Base-by-base conservation (phyloP, 2,329 filamentous ascomycete species). In the Amauroascus niger region DNA sequence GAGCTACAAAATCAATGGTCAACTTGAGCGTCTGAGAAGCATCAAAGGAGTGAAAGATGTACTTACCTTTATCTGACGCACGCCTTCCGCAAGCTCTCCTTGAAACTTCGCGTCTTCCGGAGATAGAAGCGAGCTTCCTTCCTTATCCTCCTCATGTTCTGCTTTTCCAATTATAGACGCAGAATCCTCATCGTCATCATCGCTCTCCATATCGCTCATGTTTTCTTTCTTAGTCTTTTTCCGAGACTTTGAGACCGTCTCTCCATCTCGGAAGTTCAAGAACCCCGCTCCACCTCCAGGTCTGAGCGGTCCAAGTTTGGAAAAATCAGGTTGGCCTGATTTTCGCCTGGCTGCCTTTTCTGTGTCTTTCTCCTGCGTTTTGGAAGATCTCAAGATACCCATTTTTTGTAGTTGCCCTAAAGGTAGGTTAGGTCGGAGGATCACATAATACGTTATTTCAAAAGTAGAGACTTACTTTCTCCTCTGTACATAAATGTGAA, bases 401-500 rank as follows among this genome's bases (percentile, higher is more conserved):
- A 98, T 95, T 71, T 97, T 98, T 65, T 90, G 85, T 49, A 98
- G 76, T 83, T 98, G 93, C 50, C 88, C 89, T 95, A 60, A 24
- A 53, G 20, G 11, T 14, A 14, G 24, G 30, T 59, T 51, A 69
- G 64, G n/a, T n/a, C 5, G 6, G 14, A 18, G 9, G 16, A 8
- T 18, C 45, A 7, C 52, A 39, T 6, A 2, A 26, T 28, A 37
- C 20, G 32, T 6, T 40, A 33, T 13, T 22, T 50, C 20, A 9
- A 41, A 52, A n/a, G 14, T 32, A 30, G 6, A 20, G 43, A 82
- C 88, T 76, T 76, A 94, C 91, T 86, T 67, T 95, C 87, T 68
- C 93, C 93, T 57, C 93, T 82, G 69, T 98, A 98, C 72, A 97
- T 88, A 69, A 98, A 98, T 26, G 94, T 97, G 69, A 98, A 98